Evolutionary conservation across 192 early-diverging fungal species (phyloP).

Genomic region (Coemansia sp.): DNA sequence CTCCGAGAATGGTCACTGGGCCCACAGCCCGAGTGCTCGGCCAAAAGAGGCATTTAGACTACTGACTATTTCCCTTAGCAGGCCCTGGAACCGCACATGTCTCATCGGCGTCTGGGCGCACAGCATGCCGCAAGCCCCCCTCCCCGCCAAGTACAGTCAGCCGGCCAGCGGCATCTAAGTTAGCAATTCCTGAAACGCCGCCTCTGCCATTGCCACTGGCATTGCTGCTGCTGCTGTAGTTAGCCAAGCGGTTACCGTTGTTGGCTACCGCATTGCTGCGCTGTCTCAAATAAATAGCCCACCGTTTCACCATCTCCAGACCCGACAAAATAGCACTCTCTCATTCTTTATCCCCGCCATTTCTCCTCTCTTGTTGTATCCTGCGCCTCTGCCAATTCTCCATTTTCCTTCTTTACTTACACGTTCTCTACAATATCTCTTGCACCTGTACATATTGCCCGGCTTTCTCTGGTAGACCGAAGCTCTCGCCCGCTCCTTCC

Average conservation of each 20-base stretch:
- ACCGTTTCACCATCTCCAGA: slow-evolving; percentile 35
- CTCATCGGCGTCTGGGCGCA: slow-evolving; percentile 21
- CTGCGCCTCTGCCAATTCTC: neutral
- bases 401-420: neutral
- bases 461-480: neutral
- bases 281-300: slow-evolving; percentile 11
- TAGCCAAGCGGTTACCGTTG: neutral
- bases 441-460: neutral
- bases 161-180: neutral
- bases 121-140: slow-evolving; percentile 3
- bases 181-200: neutral
- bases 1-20: neutral
- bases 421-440: neutral
- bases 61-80: neutral
- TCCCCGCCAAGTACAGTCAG: slow-evolving; percentile 8
- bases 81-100: slow-evolving; percentile 32
- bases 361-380: slow-evolving; percentile 1
- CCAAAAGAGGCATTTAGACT: neutral
- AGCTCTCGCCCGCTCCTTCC: neutral
- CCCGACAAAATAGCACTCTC: slow-evolving; percentile 15
- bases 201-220: neutral
- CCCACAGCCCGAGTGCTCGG: neutral
- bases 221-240: neutral
- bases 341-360: slow-evolving; percentile 5
- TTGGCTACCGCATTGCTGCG: slow-evolving; percentile 11